These are phyloP conservation scores for Mentha longifolia DNA, from an alignment of 257 asterid genomes.

Conservation along the genomic window DNA sequence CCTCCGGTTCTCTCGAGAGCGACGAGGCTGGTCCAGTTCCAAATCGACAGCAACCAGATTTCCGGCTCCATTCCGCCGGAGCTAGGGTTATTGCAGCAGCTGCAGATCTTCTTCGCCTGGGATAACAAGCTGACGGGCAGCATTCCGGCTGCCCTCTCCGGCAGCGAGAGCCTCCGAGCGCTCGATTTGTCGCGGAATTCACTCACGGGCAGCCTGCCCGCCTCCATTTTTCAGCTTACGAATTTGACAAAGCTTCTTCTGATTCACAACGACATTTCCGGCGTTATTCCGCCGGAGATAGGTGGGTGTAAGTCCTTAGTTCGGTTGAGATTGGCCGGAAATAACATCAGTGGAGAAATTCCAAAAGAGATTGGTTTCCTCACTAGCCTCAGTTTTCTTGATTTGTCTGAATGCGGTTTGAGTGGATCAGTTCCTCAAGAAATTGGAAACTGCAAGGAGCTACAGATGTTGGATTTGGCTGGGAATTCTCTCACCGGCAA, in stretches of 20 bases:
- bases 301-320: constrained; percentile 64
- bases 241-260: constrained; percentile 72
- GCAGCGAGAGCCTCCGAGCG: constrained; percentile 72
- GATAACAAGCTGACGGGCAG: constrained; percentile 76
- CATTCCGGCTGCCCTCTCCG: constrained; percentile 61
- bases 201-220: constrained; percentile 65
- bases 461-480: constrained; percentile 68
- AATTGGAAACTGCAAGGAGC: constrained; percentile 60
- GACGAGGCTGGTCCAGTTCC: constrained; percentile 59
- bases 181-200: constrained; percentile 71
- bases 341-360: constrained; percentile 63
- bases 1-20: constrained; percentile 74
- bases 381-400: constrained; percentile 66
- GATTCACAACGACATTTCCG: constrained; percentile 68
- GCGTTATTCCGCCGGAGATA: constrained; percentile 67
- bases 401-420: constrained; percentile 59
- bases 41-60: constrained; percentile 70
- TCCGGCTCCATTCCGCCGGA: constrained; percentile 66
- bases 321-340: constrained; percentile 61
- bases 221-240: constrained; percentile 57
- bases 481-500: constrained; percentile 61
- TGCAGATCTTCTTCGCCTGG: constrained; percentile 77
- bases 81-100: constrained; percentile 55
- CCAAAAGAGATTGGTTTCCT: constrained; percentile 64
- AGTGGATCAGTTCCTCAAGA: constrained; percentile 67